Conservation (phyloP, 2,329 filamentous ascomycete genomes). For the Phoma sp. region DNA sequence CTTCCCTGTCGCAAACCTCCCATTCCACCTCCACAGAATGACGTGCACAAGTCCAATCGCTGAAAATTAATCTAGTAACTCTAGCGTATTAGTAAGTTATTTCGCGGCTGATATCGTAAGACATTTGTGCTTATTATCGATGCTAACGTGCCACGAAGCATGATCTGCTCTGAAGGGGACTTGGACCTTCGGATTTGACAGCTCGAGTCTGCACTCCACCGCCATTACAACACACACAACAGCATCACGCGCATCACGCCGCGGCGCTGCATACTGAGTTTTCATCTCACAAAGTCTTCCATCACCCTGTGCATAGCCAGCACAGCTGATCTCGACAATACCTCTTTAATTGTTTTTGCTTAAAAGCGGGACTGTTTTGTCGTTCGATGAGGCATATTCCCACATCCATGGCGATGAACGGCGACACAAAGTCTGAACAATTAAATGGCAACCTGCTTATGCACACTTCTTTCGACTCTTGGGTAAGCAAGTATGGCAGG, state of each 20-base stretch:
- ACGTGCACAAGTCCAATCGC: conserved; percentile 23
- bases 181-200: conserved; percentile 35
- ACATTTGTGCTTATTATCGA: conserved; percentile 20
- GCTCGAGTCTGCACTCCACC: conserved; percentile 38
- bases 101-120: conserved; percentile 14
- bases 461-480: conserved; percentile 8
- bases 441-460: conserved; percentile 2
- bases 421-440: conserved; percentile 1
- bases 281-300: conserved; percentile 10
- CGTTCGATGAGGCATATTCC: conserved; percentile 11
- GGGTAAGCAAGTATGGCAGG: conserved; percentile 8
- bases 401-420: conserved; percentile 9
- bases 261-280: conserved; percentile 19
- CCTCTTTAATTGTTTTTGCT: conserved; percentile 2
- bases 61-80: conserved; percentile 17
- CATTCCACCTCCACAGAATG: conserved; percentile 38
- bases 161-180: conserved; percentile 40
- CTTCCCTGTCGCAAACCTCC: conserved; percentile 33
- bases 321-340: conserved; percentile 8
- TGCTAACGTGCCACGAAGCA: conserved; percentile 44
- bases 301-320: conserved; percentile 13
- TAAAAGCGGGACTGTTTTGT: not conserved
- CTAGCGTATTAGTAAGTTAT: conserved; percentile 24
- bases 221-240: conserved; percentile 29
- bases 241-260: conserved; percentile 29